Conservation (phyloP, 2,329 filamentous ascomycete genomes). For the Epichloe elymi region DNA sequence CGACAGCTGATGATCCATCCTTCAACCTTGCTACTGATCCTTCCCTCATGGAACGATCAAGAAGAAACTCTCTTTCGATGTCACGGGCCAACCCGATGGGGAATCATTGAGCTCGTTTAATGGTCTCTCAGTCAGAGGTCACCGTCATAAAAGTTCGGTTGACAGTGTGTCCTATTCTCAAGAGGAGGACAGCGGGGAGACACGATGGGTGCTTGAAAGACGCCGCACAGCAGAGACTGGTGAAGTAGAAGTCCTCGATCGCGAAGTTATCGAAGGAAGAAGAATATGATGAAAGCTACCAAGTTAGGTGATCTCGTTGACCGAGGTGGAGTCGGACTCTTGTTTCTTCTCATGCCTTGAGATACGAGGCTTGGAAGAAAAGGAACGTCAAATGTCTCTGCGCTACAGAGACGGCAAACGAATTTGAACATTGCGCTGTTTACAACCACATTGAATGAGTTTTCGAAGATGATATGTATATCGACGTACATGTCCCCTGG, state of each 20-base stretch:
- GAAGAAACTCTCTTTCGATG: background rate
- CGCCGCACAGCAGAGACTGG: conserved; percentile 52
- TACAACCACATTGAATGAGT: background rate
- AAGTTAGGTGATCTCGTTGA: background rate
- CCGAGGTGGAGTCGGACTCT: background rate
- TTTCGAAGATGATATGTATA: too few relatives aligned
- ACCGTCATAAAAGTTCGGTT: conserved; percentile 41
- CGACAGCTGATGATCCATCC: background rate
- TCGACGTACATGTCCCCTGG: too few relatives aligned
- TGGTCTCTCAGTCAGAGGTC: conserved; percentile 21
- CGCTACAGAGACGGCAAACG: background rate
- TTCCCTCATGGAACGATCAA: background rate
- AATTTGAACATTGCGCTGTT: background rate
- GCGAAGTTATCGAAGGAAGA: conserved; percentile 49
- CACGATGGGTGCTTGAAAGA: conserved; percentile 57
- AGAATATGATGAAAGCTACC: conserved; percentile 23
- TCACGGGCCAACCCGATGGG: background rate
- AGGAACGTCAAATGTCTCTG: background rate
- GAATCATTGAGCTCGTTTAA: conserved; percentile 7
- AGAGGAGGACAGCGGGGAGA: conserved; percentile 45
- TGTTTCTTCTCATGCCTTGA: background rate
- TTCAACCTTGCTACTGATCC: background rate
- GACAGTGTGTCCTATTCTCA: conserved; percentile 61
- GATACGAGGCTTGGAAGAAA: background rate
- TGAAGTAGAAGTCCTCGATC: conserved; percentile 49